Base-by-base conservation (phyloP, 805 yeast genomes). In the Clavispora vitiphila region DNA sequence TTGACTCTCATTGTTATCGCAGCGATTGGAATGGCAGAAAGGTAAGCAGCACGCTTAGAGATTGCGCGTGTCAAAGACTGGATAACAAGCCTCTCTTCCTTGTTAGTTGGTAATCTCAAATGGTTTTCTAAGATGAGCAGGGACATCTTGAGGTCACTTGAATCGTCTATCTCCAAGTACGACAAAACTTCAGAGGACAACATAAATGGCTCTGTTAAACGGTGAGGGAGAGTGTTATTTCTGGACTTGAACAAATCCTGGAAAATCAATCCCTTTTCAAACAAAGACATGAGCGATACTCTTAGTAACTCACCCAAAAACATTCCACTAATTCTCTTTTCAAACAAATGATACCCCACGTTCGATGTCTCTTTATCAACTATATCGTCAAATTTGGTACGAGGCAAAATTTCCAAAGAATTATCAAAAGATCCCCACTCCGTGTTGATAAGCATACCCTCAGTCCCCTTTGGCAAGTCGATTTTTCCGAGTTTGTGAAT, bases 381-480 rank as follows among this genome's bases (percentile, higher is more conserved):
- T 21, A 65, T 70, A 37, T 67, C 62, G 67, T 91, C 99, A 61
- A 81, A 90, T 46, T 78, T 76, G 4, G 96, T 86, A 37, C 71
- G 75, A 46, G 97, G 97, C 48, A 91, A 71, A 31, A 80, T 70
- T 50, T 78, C 72, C 47, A 89, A 72, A 18, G 78, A 81, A 58
- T 91, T 91, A 65, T 91, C 98, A 56, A 90, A 91, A 34, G 96
- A 88, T 48, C 98, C 98, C 96, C 98, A 93, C 66, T 93, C 99
- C 35, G 96, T 90, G 68, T 90, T 90, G 54, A 90, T 76, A 48
- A 88, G 85, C 96, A 90, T 90, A 58, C 64, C 53, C 75, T 63
- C 16, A 58, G 60, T 20, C 56, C 63, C 35, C 25, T 68, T 64
- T 2, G 75, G 71, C 8, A 60, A 37, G 4, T 43, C 41, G 1